Evolutionary conservation across 495 filamentous ascomycete genomes (phyloP).

Genomic region (Daldinia decipiens): DNA sequence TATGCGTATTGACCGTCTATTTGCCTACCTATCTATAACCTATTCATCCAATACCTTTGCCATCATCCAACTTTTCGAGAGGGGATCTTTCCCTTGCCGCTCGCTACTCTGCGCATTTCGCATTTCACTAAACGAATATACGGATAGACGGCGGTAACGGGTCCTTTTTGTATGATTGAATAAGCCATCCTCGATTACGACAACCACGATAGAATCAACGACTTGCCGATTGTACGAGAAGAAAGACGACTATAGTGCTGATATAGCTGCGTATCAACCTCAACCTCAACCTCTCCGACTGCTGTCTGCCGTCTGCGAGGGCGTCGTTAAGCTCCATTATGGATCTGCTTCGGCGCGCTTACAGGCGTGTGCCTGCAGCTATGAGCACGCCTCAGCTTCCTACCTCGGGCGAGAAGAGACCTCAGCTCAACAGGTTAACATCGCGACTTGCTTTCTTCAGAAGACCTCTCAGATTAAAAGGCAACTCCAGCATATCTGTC

Average conservation of each 20-base stretch:
- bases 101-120: slow-evolving; percentile 44
- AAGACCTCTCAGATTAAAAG: slow-evolving; percentile 88
- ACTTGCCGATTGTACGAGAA: neutral
- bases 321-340: slow-evolving; percentile 50
- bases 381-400: slow-evolving; percentile 53
- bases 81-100: slow-evolving; percentile 37
- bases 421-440: slow-evolving; percentile 51
- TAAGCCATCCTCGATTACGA: slow-evolving; percentile 24
- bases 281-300: neutral
- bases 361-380: slow-evolving; percentile 58
- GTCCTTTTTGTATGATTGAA: slow-evolving; percentile 27
- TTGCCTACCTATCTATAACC: neutral
- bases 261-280: too few species aligned
- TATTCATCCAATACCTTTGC: slow-evolving; percentile 5
- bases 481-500: slow-evolving; percentile 93
- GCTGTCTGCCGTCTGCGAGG: slow-evolving; percentile 8
- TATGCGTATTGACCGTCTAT: slow-evolving; percentile 32
- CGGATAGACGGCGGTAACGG: slow-evolving; percentile 31
- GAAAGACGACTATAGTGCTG: too few species aligned
- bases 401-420: slow-evolving; percentile 57
- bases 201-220: slow-evolving; percentile 19
- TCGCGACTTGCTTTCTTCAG: slow-evolving; percentile 82
- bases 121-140: slow-evolving; percentile 22
- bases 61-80: slow-evolving; percentile 15
- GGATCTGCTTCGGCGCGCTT: slow-evolving; percentile 65